Conservation (phyloP, 148 eudicot genomes). For the Bassia scoparia region DNA sequence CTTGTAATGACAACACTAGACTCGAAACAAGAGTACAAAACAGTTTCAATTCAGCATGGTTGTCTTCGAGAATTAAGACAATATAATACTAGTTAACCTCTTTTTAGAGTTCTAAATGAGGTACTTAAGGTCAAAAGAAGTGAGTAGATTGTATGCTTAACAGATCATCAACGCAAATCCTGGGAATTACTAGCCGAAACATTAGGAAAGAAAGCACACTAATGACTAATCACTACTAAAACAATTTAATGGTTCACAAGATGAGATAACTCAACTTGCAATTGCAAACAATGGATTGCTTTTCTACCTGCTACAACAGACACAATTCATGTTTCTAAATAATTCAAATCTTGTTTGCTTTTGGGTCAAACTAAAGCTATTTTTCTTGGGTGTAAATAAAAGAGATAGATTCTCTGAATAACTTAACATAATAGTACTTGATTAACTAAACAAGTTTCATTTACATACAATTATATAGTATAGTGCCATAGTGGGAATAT, state of each 20-base stretch:
- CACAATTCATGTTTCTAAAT: constrained; percentile 10
- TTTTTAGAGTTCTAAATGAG: no score
- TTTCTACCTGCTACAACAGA: constrained; percentile 12
- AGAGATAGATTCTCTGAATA: constrained; percentile 24
- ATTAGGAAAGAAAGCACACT: background rate
- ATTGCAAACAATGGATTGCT: constrained; percentile 17
- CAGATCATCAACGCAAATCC: background rate
- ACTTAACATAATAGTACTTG: background rate
- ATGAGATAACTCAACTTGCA: constrained; percentile 17
- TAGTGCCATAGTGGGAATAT: constrained; percentile 9
- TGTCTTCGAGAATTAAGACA: no score
- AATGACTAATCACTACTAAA: background rate
- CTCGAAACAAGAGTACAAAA: no score
- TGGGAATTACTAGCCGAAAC: constrained; percentile 1
- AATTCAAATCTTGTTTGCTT: constrained; percentile 7
- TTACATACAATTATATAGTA: no score
- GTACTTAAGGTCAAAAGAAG: no score
- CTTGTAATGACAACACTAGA: no score
- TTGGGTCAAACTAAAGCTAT: constrained; percentile 3
- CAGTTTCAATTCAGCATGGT: no score
- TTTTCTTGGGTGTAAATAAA: constrained; percentile 15
- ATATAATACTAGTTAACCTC: no score
- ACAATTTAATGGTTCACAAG: background rate
- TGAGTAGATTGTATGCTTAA: no score
- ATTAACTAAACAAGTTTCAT: background rate